These are phyloP conservation scores for Nitzschia palea DNA, from an alignment of 108 stramenopile genomes.

Conservation along the genomic window DNA sequence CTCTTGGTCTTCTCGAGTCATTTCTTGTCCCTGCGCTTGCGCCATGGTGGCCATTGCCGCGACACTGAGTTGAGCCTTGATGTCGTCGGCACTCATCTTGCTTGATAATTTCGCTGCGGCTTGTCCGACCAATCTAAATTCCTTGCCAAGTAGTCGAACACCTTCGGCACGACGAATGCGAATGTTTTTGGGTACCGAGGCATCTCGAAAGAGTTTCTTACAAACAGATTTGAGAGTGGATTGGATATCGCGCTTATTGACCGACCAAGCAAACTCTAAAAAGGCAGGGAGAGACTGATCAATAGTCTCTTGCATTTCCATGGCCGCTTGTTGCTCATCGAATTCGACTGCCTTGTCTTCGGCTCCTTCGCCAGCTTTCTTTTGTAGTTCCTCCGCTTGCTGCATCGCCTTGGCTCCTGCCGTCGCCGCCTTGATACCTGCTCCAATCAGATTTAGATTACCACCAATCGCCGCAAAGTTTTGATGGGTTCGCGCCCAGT, in stretches of 20 bases:
- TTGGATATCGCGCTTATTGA: slow-evolving; percentile 82
- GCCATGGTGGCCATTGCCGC: slow-evolving; percentile 91
- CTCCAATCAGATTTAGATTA: slow-evolving; percentile 66
- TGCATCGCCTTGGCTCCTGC: slow-evolving; percentile 72
- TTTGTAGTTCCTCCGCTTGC: slow-evolving; percentile 69
- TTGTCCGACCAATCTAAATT: slow-evolving; percentile 60
- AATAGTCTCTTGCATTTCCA: slow-evolving; percentile 51
- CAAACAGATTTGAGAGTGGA: slow-evolving; percentile 68
- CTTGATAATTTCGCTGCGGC: slow-evolving; percentile 27
- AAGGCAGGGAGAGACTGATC: slow-evolving; percentile 74
- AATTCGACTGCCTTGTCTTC: slow-evolving; percentile 16
- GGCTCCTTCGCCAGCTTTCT: slow-evolving; percentile 7
- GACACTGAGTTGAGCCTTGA: slow-evolving; percentile 72
- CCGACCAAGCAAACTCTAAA: slow-evolving; percentile 76
- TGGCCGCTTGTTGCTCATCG: slow-evolving; percentile 61
- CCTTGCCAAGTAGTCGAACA: slow-evolving; percentile 59
- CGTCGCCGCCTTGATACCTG: slow-evolving; percentile 69
- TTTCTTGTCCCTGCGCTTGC: slow-evolving; percentile 86
- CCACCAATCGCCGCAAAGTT: slow-evolving; percentile 43
- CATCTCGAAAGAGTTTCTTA: slow-evolving; percentile 81
- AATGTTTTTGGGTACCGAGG: slow-evolving; percentile 50
- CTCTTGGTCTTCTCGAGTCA: slow-evolving; percentile 64
- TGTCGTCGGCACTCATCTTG: slow-evolving; percentile 52
- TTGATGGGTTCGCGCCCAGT: slow-evolving; percentile 68
- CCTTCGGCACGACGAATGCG: slow-evolving; percentile 68